Evolutionary conservation across 345 rosid species (phyloP), one percentile per base, ranked within the genome.

Genomic region (Citrus sp.): DNA sequence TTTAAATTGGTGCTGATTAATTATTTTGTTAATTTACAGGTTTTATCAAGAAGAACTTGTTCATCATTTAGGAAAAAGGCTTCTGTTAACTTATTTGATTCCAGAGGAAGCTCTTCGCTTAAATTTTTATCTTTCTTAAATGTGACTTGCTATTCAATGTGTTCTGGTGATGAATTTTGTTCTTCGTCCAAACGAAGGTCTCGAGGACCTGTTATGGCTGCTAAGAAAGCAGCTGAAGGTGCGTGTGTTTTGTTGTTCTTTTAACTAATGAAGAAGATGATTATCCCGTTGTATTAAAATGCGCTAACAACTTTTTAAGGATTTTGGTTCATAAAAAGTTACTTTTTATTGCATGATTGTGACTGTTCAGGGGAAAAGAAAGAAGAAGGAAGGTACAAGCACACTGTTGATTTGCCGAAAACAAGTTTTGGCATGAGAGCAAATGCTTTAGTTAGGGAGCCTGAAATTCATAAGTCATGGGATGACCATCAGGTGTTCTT

Each of bases 151-250:
- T 86, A 78, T 84, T 90, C 91, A 77, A 83, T 85, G 66, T 79
- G 66, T 73, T 80, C 92, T 1, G 67, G 79, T 59, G 83, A 80
- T 16, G 89, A 89, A 72, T 82, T 86, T 78, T 76, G 27, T 80
- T 80, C 82, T 85, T 83, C 89, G 34, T 95, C 98, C 21, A 92
- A 92, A 80, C 77, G 94, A 79, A 88, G 99, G 87, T 88, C 99
- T 62, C 88, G 97, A 77, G 96, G 98, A 25, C 97, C 96, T 25
- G 93, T 92, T 27, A 90, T 93, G 98, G 93, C 97, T n/a, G 97
- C 96, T 13, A 95, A 93, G 83, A 95, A 89, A 82, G 86, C 90
- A 35, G 73, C 95, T 38, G 85, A 85, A 87, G 98, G 99, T 93
- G 70, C 70, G 72, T 74, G 75, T 72, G 63, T 74, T 56, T 25